Conservation (phyloP, 2,329 filamentous ascomycete genomes). For the Phialophora tarda region DNA sequence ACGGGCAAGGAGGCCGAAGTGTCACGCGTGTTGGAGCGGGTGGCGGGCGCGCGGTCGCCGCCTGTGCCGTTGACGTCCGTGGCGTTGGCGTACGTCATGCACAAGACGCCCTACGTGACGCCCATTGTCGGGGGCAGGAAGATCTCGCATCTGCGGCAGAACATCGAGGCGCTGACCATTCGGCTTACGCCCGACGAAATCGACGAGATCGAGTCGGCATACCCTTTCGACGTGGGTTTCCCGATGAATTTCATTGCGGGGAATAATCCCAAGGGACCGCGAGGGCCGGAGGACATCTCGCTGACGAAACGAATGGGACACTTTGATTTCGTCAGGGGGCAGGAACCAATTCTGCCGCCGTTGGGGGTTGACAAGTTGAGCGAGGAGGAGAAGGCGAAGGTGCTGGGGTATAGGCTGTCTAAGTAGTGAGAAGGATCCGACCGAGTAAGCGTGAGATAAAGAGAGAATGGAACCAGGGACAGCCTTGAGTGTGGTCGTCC, state of each 20-base stretch:
- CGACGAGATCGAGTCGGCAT: conserved; percentile 59
- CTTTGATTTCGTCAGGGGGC: conserved; percentile 28
- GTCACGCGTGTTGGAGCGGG: conserved; percentile 32
- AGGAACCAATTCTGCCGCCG: conserved; percentile 24
- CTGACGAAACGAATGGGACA: conserved; percentile 26
- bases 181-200: conserved; percentile 60
- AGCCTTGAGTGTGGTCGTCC: too few species aligned
- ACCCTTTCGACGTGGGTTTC: conserved; percentile 63
- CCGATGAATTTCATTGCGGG: conserved; percentile 52
- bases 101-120: conserved; percentile 60
- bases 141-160: conserved; percentile 59
- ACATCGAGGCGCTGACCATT: conserved; percentile 62
- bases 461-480: neutral
- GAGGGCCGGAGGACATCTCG: conserved; percentile 24
- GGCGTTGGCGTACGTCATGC: conserved; percentile 59
- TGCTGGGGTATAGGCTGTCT: conserved; percentile 13
- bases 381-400: conserved; percentile 22
- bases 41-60: conserved; percentile 29
- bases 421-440: neutral
- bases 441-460: neutral
- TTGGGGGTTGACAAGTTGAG: conserved; percentile 11
- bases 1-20: conserved; percentile 36
- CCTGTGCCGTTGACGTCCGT: conserved; percentile 30
- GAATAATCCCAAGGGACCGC: conserved; percentile 14
- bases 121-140: conserved; percentile 61